Evolutionary conservation across 2,329 filamentous ascomycete species (phyloP).

Genomic region (Aspergillus novoparasiticus): DNA sequence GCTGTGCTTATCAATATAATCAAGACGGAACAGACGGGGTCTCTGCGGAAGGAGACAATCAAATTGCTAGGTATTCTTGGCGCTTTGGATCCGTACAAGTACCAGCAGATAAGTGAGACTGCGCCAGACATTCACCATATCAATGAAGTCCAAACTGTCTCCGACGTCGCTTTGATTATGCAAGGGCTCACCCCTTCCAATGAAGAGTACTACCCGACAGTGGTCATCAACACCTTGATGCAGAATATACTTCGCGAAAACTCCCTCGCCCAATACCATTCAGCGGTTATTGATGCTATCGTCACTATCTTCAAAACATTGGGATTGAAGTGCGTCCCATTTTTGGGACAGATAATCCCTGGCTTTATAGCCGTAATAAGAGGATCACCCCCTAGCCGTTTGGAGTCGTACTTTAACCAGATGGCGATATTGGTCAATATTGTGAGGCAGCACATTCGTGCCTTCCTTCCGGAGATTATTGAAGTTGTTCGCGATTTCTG

Average conservation of each 20-base stretch:
- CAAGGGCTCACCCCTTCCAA: slow-evolving; percentile 92
- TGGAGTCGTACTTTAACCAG: slow-evolving; percentile 98
- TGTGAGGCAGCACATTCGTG: slow-evolving; percentile 92
- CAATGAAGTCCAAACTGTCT: slow-evolving; percentile 69
- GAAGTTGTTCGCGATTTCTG: slow-evolving; percentile 87
- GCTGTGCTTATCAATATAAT: slow-evolving; percentile 93
- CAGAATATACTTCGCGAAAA: slow-evolving; percentile 84
- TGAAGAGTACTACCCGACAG: slow-evolving; percentile 97
- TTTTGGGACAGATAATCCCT: slow-evolving; percentile 90
- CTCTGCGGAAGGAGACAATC: slow-evolving; percentile 89
- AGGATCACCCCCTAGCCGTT: slow-evolving; percentile 72
- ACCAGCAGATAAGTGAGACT: slow-evolving; percentile 88
- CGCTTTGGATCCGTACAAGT: slow-evolving; percentile 92
- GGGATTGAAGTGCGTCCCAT: slow-evolving; percentile 92
- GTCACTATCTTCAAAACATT: slow-evolving; percentile 99
- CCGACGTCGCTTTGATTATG: slow-evolving; percentile 98
- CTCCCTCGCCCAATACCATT: slow-evolving; percentile 87
- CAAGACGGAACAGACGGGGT: slow-evolving; percentile 84
- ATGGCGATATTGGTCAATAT: slow-evolving; percentile 90
- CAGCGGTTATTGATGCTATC: slow-evolving; percentile 91
- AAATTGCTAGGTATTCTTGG: slow-evolving; percentile 95
- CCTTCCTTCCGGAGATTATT: slow-evolving; percentile 84
- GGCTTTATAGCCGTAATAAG: slow-evolving; percentile 89
- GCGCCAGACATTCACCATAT: slow-evolving; percentile 78
- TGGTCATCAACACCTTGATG: slow-evolving; percentile 94